Evolutionary conservation across 2,329 filamentous ascomycete genomes (phyloP).

Genomic region (Xylariaceae sp.): DNA sequence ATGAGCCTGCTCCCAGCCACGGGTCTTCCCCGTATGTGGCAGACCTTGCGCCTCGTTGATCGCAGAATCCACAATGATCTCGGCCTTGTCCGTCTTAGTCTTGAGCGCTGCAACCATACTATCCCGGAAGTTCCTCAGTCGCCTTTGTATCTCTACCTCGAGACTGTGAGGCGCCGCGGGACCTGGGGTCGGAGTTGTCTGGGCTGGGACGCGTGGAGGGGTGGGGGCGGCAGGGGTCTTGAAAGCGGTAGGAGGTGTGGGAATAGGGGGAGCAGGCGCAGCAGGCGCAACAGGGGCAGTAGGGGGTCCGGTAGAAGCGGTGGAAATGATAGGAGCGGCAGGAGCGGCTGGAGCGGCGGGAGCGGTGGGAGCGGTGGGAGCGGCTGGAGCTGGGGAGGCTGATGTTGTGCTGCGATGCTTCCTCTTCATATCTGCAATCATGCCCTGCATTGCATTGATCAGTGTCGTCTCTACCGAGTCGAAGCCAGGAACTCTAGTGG

Average conservation of each 20-base stretch:
- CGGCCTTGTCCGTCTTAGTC: constrained; percentile 28
- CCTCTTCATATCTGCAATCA: constrained; percentile 27
- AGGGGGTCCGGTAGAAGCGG: background rate
- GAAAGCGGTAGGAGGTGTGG: constrained; percentile 20
- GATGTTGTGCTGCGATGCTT: constrained; percentile 22
- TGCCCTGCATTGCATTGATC: constrained; percentile 25
- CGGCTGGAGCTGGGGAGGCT: constrained; percentile 20
- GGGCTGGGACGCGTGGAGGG: constrained; percentile 12
- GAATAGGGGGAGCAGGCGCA: constrained; percentile 9
- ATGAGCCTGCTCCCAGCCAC: constrained; percentile 30
- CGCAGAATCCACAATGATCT: constrained; percentile 29
- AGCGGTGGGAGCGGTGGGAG: constrained; percentile 18
- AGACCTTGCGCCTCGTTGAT: constrained; percentile 30
- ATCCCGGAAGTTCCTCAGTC: constrained; percentile 26
- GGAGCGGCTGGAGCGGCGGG: constrained; percentile 14
- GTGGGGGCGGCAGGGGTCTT: background rate
- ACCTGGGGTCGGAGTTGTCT: constrained; percentile 23
- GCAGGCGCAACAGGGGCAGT: constrained; percentile 1
- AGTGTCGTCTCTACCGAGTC: constrained; percentile 27
- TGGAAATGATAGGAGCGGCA: too few species aligned
- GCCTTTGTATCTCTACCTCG: constrained; percentile 28
- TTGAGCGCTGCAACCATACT: constrained; percentile 29
- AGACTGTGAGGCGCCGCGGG: constrained; percentile 21
- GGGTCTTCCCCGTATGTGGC: constrained; percentile 23
- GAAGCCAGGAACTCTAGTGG: constrained; percentile 23